phyloP scores from a whole-genome alignment of 345 rosid species.

The Gossypium mustelinum region DNA sequence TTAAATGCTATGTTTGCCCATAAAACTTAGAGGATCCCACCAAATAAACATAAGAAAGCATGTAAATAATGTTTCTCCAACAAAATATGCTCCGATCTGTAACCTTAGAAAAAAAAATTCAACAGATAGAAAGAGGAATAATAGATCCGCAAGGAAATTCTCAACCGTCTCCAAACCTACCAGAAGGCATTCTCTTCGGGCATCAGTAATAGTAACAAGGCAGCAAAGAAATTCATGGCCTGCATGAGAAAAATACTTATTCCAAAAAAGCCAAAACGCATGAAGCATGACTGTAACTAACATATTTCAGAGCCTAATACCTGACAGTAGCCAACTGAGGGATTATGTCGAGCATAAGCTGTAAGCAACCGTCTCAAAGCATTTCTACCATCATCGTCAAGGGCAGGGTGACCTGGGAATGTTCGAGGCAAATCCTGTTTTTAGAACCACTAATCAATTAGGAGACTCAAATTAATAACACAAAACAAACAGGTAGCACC shows the following conservation, averaged over 20 bases:
- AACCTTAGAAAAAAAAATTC: neutral
- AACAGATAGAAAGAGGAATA: neutral
- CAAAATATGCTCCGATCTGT: neutral
- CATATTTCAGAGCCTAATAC: constrained; percentile 33
- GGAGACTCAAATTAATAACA: constrained; percentile 10
- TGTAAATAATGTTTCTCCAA: neutral
- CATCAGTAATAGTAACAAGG: constrained; percentile 93
- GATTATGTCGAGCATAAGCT: constrained; percentile 99
- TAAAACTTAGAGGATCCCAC: neutral
- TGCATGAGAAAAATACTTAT: constrained; percentile 26
- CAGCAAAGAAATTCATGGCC: constrained; percentile 99
- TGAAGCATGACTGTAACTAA: neutral
- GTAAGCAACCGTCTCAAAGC: constrained; percentile 97
- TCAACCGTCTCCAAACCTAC: constrained; percentile 42
- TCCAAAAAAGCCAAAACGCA: neutral
- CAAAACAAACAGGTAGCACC: constrained; percentile 7
- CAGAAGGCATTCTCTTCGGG: constrained; percentile 99
- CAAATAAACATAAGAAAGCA: constrained; percentile 10
- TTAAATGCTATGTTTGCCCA: neutral
- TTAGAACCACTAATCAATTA: constrained; percentile 22
- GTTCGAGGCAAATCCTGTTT: constrained; percentile 98
- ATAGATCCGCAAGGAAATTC: neutral
- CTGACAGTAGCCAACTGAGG: constrained; percentile 99
- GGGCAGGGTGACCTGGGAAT: constrained; percentile 99
- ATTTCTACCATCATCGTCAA: constrained; percentile 95